Percentiles rank a stretch among this genome's conserved stretches.
phyloP scores from a whole-genome alignment of 306 rosid species.

The Citrullus amarus region DNA sequence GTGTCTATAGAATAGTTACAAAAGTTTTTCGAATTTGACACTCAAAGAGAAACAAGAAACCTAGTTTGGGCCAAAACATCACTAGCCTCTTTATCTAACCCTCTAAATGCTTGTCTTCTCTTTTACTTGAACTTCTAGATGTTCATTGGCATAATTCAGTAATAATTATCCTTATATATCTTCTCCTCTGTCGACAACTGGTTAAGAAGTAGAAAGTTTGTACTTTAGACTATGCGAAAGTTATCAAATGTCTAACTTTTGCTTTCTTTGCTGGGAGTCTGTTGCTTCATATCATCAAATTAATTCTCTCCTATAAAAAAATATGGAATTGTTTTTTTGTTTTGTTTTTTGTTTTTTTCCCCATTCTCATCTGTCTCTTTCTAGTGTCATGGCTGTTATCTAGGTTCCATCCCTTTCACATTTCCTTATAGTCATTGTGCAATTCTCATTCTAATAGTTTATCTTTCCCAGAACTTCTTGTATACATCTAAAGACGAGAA shows the following conservation, averaged over 20 bases:
- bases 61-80: too few relatives aligned
- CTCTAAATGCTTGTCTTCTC: too few relatives aligned
- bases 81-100: too few relatives aligned
- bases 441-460: conserved; percentile 9
- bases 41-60: too few relatives aligned
- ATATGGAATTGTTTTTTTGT: neutral
- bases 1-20: too few relatives aligned
- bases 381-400: neutral
- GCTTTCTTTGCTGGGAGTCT: neutral
- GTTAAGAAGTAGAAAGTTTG: neutral
- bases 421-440: neutral
- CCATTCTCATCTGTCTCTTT: neutral
- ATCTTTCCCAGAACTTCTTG: conserved; percentile 69
- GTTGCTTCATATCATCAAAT: neutral
- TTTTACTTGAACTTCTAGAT: neutral
- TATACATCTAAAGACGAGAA: conserved; percentile 74
- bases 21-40: too few relatives aligned
- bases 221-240: too few relatives aligned
- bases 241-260: neutral
- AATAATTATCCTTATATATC: neutral
- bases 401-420: neutral
- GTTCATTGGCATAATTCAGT: neutral
- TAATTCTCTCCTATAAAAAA: neutral
- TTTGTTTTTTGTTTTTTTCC: too few relatives aligned
- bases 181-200: neutral